These are phyloP conservation scores for Wickerhamomyces tratensis DNA, from an alignment of 805 yeast genomes.

Conservation along the genomic window DNA sequence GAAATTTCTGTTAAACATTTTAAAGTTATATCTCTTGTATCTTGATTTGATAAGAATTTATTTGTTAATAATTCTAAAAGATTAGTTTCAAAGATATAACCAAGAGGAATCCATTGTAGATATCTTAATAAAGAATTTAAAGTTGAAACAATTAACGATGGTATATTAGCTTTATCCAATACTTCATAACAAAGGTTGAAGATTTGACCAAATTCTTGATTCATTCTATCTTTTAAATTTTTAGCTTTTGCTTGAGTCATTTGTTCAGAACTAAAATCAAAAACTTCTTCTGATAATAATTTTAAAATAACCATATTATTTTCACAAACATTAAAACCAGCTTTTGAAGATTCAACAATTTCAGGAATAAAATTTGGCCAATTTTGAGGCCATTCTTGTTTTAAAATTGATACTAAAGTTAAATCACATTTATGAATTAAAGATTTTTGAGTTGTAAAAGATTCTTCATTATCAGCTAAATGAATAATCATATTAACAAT, in stretches of 20 bases:
- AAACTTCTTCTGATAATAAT: slow-evolving; percentile 88
- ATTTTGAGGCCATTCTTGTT: slow-evolving; percentile 98
- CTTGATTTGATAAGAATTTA: slow-evolving; percentile 69
- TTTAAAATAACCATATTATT: slow-evolving; percentile 92
- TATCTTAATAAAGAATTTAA: slow-evolving; percentile 74
- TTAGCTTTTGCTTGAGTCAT: slow-evolving; percentile 94
- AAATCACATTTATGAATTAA: slow-evolving; percentile 88
- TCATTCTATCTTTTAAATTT: slow-evolving; percentile 72
- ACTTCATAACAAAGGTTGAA: slow-evolving; percentile 91
- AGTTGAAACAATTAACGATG: slow-evolving; percentile 78
- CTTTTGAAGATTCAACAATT: slow-evolving; percentile 72
- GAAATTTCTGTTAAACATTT: slow-evolving; percentile 93
- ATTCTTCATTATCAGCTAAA: slow-evolving; percentile 74
- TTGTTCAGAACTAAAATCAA: slow-evolving; percentile 90
- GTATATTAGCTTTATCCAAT: slow-evolving; percentile 78
- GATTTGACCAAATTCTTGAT: slow-evolving; percentile 86
- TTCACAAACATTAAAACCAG: slow-evolving; percentile 90
- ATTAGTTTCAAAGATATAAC: slow-evolving; percentile 83
- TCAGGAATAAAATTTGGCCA: slow-evolving; percentile 98
- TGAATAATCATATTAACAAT: slow-evolving; percentile 89
- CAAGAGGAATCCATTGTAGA: slow-evolving; percentile 90
- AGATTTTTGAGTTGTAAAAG: slow-evolving; percentile 65
- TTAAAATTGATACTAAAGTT: slow-evolving; percentile 86
- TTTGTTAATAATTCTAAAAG: slow-evolving; percentile 60
- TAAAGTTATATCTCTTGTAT: slow-evolving; percentile 74